Conservation (phyloP, 441 rosid species). For the Isatis lusitanica region DNA sequence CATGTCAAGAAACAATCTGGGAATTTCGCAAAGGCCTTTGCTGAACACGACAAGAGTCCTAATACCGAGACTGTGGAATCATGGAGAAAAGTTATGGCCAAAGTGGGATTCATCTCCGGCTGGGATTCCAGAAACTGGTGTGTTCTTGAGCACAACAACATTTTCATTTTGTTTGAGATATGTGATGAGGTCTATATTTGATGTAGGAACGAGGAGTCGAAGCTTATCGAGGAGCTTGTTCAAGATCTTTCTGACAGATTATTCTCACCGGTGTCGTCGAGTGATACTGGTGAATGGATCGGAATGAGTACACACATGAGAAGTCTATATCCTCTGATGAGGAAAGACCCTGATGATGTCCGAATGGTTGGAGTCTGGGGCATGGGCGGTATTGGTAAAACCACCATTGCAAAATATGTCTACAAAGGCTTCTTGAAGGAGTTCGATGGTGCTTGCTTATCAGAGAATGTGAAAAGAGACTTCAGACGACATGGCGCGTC, state of each 20-base stretch:
- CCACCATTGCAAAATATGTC: constrained; percentile 32
- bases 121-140: constrained; percentile 47
- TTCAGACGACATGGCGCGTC: constrained; percentile 19
- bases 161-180: neutral
- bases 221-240: constrained; percentile 36
- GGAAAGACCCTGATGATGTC: neutral
- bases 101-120: constrained; percentile 42
- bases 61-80: constrained; percentile 24
- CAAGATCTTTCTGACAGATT: constrained; percentile 12
- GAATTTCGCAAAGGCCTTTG: constrained; percentile 43
- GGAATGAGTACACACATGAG: constrained; percentile 26
- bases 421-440: neutral
- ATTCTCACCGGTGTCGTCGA: neutral
- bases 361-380: constrained; percentile 34
- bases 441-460: constrained; percentile 38
- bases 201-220: constrained; percentile 32
- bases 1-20: constrained; percentile 43
- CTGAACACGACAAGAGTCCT: constrained; percentile 29
- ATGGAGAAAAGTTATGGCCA: constrained; percentile 44
- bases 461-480: constrained; percentile 39
- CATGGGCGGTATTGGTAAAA: constrained; percentile 44
- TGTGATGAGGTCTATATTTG: constrained; percentile 4
- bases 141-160: neutral
- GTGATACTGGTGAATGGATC: constrained; percentile 18
- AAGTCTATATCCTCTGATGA: constrained; percentile 18